Evolutionary conservation across 805 yeast genomes (phyloP), one percentile per base, ranked within the genome.

Genomic region (Ogataea saltuana): DNA sequence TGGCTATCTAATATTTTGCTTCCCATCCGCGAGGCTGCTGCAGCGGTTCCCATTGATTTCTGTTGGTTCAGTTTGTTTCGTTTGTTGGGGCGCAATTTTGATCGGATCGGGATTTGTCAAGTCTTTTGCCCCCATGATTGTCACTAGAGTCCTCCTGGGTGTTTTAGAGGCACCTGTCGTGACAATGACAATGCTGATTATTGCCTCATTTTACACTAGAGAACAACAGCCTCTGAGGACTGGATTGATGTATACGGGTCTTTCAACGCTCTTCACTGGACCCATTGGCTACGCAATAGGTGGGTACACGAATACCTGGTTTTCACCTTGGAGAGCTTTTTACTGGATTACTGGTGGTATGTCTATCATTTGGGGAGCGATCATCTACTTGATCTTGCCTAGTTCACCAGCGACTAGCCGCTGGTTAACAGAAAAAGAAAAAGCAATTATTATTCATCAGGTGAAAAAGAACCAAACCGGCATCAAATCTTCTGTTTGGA

Each of bases 391-490:
- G 77, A 49, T 63, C 58, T 39, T 58, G 70, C 52, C 80, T 74
- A 62, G 60, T 80, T 44, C 85, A 16, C 87, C 88, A 30, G 64
- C 68, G 7, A 63, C 63, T 15, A 79, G 80, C 12, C 67, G 75
- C 70, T 78, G 72, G 54, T 59, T 77, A 45, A 64, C 61, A 11
- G 72, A 70, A 19, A 69, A 69, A 43, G 85, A 77, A 55, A 72
- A 66, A 51, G 51, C 61, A 7, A 59, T 69, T 56, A 75, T 76
- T 16, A 73, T 81, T 20, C 77, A 76, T 53, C 71, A 84, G 51
- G 77, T 83, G 44, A 74, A 81, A 52, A 57, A 56, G 6, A 80
- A 79, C 57, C 75, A 80, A 53, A 81, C 79, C 50, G 87, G 85
- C 36, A 74, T 75, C 55, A 84, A 83, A 46, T 73, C 71, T 50